Percentiles rank a stretch among this genome's conserved stretches.
phyloP scores from a whole-genome alignment of 2,329 filamentous ascomycete genomes.

The Aspergillus pseudonomiae region DNA sequence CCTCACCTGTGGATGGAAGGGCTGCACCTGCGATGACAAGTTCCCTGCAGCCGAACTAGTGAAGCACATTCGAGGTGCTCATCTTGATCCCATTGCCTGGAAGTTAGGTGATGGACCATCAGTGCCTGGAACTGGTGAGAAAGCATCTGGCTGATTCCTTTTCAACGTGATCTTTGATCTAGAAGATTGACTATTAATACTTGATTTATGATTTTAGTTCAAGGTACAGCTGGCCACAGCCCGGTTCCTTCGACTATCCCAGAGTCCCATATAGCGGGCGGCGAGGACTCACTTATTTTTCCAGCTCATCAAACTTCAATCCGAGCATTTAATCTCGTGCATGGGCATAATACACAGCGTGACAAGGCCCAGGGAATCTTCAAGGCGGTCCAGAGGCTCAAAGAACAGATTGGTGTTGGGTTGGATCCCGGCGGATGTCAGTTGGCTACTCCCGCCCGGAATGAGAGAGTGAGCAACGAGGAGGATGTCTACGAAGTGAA shows the following conservation, averaged over 20 bases:
- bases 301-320: conserved; percentile 39
- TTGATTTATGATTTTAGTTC: conserved; percentile 21
- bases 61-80: conserved; percentile 55
- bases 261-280: conserved; percentile 32
- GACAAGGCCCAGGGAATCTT: conserved; percentile 51
- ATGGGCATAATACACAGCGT: conserved; percentile 46
- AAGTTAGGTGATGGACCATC: conserved; percentile 62
- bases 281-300: conserved; percentile 39
- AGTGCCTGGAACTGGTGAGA: conserved; percentile 60
- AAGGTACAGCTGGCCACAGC: conserved; percentile 11
- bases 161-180: conserved; percentile 27
- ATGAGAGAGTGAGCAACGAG: conserved; percentile 53
- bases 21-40: conserved; percentile 21
- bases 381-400: conserved; percentile 52
- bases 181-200: conserved; percentile 19
- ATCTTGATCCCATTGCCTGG: conserved; percentile 60
- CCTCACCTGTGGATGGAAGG: conserved; percentile 32
- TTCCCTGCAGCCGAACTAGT: conserved; percentile 46
- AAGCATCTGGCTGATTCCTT: conserved; percentile 30
- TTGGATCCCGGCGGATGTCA: conserved; percentile 57
- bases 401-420: conserved; percentile 55
- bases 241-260: conserved; percentile 49
- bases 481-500: conserved; percentile 48
- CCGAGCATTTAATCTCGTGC: conserved; percentile 46
- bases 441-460: conserved; percentile 56